Conservation (phyloP, 352 stramenopile species). For the Phytopythium ostracodes region DNA sequence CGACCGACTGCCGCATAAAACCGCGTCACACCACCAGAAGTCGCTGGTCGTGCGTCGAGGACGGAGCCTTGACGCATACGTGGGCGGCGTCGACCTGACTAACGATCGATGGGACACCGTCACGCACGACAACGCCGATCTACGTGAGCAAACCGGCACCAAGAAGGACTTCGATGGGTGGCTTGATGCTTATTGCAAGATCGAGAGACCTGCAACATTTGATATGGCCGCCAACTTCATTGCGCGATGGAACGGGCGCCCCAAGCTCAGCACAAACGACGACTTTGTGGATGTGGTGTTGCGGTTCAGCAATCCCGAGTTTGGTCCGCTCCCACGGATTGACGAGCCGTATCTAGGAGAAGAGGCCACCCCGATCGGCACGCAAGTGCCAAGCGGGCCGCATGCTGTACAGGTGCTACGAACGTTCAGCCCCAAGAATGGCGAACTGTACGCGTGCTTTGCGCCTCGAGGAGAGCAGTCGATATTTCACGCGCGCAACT, state of each 20-base stretch:
- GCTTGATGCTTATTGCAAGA: conserved; percentile 49
- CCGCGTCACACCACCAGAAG: conserved; percentile 70
- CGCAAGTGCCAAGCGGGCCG: conserved; percentile 6
- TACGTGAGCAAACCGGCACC: conserved; percentile 36
- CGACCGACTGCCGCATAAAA: conserved; percentile 50
- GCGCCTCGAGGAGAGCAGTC: conserved; percentile 51
- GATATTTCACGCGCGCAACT: conserved; percentile 52
- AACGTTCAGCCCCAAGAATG: conserved; percentile 46
- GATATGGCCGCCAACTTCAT: conserved; percentile 70
- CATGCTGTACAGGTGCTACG: conserved; percentile 44
- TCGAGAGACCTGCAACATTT: conserved; percentile 35
- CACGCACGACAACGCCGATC: conserved; percentile 39
- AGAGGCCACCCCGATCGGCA: conserved; percentile 9
- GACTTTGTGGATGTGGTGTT: conserved; percentile 43
- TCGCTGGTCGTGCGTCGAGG: conserved; percentile 48
- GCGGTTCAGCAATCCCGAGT: conserved; percentile 45
- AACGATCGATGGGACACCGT: conserved; percentile 61
- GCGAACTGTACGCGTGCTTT: conserved; percentile 35
- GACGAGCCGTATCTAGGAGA: conserved; percentile 9
- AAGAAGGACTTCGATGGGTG: conserved; percentile 44
- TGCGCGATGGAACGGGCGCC: conserved; percentile 50
- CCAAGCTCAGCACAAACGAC: conserved; percentile 21
- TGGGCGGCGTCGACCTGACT: conserved; percentile 54
- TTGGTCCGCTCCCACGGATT: conserved; percentile 14
- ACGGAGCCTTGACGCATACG: conserved; percentile 32